Evolutionary conservation across 768 basidiomycete species (phyloP), one percentile per base, ranked within the genome.

Genomic region (Phylloporus sp.): DNA sequence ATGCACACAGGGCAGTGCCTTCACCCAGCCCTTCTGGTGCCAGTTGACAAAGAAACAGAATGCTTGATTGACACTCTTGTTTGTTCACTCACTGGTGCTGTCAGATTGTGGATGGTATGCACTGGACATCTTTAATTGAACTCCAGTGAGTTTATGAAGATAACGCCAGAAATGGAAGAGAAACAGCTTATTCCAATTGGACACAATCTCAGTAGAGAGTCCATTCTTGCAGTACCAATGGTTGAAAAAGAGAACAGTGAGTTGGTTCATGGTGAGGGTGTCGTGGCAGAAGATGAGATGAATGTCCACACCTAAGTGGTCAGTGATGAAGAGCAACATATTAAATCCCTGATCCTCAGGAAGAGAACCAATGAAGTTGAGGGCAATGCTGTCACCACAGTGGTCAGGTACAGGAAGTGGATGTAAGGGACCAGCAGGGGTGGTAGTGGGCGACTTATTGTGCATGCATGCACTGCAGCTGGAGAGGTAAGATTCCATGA

Each of bases 81-180:
- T 62, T 0, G 59, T 49, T 2, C 36, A 34, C 45, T 69, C 59
- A 1, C 55, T 64, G 0, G 52, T 38, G 0, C 65, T 55, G 22
- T 67, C 52, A 0, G 61, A 62, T 38, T 68, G 55, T 0, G 59
- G 66, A 27, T 67, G 67, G 29, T 52, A 67, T 0, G 62, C 38
- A 0, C 61, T 59, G 0, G 65, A 67, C 37, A 67, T 37, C 1
- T 52, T 49, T 0, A 63, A 31, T 2, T 55, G 42, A 2, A 54
- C 49, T 0, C 61, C 49, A 0, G 60, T 48, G 0, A 55, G 39
- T 1, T 15, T 7, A 15, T 57, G 44, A 0, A 66, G 39, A 0
- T 26, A 11, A 3, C 23, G 23, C 67, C 67, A 69, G 43, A 69
- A 66, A 0, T 11, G 2, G 0, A 55, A 58, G 1, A 58, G 45